Evolutionary conservation across 2,329 filamentous ascomycete species (phyloP), one percentile per base, ranked within the genome.

Genomic region (Chrysosporium queenslandicum): DNA sequence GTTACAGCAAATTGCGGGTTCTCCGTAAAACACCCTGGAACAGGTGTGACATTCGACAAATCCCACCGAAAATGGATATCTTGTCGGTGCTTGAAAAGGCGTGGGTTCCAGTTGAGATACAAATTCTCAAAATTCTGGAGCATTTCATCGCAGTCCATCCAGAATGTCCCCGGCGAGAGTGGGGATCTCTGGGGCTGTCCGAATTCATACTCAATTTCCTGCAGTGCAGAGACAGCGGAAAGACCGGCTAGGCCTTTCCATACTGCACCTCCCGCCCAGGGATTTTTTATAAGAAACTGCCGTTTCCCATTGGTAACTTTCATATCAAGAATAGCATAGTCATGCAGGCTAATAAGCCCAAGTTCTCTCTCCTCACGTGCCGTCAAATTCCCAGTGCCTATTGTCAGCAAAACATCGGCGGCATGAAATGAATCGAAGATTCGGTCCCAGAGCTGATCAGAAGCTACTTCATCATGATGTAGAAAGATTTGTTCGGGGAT

Each of bases 91-190:
- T 74, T 74, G 68, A 98, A 98, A 0, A 95, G 74, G 0, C 79
- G 77, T 0, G 92, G 90, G 58, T 95, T 96, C 92, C 92, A 98
- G 69, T 97, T 98, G 51, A 98, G 75, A 67, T 97, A 98, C 59
- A 98, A 80, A 16, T 90, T 94, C 65, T 97, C 89, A 58, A 96
- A 98, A 64, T 95, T 83, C 62, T 95, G 89, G 32, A 87, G 79
- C 3, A 96, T 82, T 58, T 89, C 86, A 59, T 94, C 86, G 25
- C 92, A 81, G 21, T 84, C 82, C 70, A 97, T 94, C 91, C 92
- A 97, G 64, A 95, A 94, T 0, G 85, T 87, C n/a, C 89, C 88
- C 0, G 85, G 83, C 25, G 67, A 62, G 18, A 69, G 61, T 20
- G 61, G 58, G 4, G 61, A 59, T 54, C 53, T 59, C 55, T 55